phyloP scores from a whole-genome alignment of 768 basidiomycete genomes.

The Coprinopsis marcescibilis region DNA sequence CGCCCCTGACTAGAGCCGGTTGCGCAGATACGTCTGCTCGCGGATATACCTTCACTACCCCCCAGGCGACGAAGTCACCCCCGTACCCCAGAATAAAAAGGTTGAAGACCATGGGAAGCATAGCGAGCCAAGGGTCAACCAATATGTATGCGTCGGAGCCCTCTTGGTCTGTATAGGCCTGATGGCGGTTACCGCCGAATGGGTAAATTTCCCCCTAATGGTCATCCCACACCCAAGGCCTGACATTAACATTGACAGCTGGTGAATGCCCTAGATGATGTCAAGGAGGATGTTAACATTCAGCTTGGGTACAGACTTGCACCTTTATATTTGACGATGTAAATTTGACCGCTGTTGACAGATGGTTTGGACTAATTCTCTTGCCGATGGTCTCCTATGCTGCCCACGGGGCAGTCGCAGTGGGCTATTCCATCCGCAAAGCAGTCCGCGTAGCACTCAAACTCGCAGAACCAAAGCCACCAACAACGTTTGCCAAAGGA shows the following conservation, averaged over 20 bases:
- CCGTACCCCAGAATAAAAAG: conserved; percentile 31
- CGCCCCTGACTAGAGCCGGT: not conserved
- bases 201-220: conserved; percentile 36
- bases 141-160: conserved; percentile 53
- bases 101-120: conserved; percentile 29
- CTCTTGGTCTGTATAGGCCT: conserved; percentile 49
- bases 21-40: conserved; percentile 53
- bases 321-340: not conserved
- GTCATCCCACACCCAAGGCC: not conserved
- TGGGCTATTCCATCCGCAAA: conserved; percentile 47
- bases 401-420: conserved; percentile 59
- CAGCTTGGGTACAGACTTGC: conserved; percentile 41
- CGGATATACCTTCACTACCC: conserved; percentile 69
- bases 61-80: conserved; percentile 48
- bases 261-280: conserved; percentile 57
- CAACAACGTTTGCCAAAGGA: conserved; percentile 56
- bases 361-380: conserved; percentile 71
- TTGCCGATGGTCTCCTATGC: conserved; percentile 71
- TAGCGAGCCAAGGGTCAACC: conserved; percentile 53
- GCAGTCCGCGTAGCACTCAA: conserved; percentile 15
- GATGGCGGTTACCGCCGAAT: conserved; percentile 69
- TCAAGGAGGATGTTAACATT: conserved; percentile 39
- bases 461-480: conserved; percentile 34
- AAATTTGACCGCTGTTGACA: conserved; percentile 17
- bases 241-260: conserved; percentile 31